Evolutionary conservation across 83 land plant genomes (phyloP).

Genomic region (Picea mariana): DNA sequence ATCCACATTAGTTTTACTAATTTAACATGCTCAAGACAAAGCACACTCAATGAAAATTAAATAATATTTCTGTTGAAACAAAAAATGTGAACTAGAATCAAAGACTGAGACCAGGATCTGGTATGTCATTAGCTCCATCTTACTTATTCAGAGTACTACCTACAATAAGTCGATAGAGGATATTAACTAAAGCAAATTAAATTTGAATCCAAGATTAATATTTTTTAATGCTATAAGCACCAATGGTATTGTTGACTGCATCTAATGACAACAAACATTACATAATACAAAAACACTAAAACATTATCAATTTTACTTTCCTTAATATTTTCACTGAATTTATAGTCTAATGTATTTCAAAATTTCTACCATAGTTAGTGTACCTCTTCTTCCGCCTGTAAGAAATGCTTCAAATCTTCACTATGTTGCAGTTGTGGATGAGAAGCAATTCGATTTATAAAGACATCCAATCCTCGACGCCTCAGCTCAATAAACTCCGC

Average conservation of each 20-base stretch:
- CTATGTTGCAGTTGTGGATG: slow-evolving; percentile 84
- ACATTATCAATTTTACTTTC: neutral
- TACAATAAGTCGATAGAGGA: neutral
- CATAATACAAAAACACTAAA: neutral
- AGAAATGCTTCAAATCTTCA: slow-evolving; percentile 84
- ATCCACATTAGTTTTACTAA: too few relatives aligned
- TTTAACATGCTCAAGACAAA: neutral
- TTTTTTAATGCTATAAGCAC: too few relatives aligned
- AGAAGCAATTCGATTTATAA: slow-evolving; percentile 85
- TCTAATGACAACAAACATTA: neutral
- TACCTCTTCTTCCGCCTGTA: slow-evolving; percentile 97
- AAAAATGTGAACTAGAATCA: neutral
- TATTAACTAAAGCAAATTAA: neutral
- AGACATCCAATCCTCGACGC: slow-evolving; percentile 82
- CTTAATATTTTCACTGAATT: neutral
- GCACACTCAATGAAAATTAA: neutral
- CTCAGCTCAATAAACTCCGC: slow-evolving; percentile 98
- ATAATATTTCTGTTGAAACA: neutral
- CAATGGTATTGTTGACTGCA: neutral
- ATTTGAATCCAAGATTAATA: too few relatives aligned
- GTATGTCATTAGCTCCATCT: neutral
- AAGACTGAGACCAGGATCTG: neutral
- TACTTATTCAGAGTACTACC: neutral
- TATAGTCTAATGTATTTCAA: neutral
- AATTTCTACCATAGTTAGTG: neutral